Evolutionary conservation across 208 protist genomes (phyloP), one percentile per base, ranked within the genome.

Genomic region (Crithidia bombi): DNA sequence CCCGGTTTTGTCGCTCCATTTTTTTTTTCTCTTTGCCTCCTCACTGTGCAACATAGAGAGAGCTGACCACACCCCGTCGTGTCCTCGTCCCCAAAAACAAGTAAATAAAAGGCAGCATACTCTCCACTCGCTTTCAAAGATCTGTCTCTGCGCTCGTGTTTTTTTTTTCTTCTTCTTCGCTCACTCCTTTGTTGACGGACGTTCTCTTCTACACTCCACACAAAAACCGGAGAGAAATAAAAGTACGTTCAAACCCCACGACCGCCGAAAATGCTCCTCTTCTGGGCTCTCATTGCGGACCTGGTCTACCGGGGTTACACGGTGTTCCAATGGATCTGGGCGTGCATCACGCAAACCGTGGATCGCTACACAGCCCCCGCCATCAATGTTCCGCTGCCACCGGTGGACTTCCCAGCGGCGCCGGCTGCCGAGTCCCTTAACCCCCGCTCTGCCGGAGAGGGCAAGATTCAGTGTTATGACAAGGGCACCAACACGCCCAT

Each of bases 381-480:
- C 47, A 96, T 96, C 50, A 63, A 64, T 17, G 91, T 96, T 11
- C 85, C 86, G 26, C 56, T 82, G 36, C 91, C 91, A 9, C 49
- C 66, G 52, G 57, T 78, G 44, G 87, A 75, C 50, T 96, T 94
- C 65, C 43, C 81, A 21, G 67, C 47, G 15, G 33, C 63, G 19
- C 87, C 91, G 4, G 70, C 82, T 3, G 36, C 78, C 12, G 51
- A 83, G 51, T 70, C 81, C 14, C 91, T 96, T 32, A 85, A 82
- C 59, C 91, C 91, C 6, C 82, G 73, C 64, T 78, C 91, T 14
- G 88, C 66, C 10, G 86, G 87, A 1, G 78, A 87, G 35, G 87
- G 83, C 15, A 81, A 81, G n/a, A 93, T 96, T 67, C 87, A 88
- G 67, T 96, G 89, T 75, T 96, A 93, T 57, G 91, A 96, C 73